These are phyloP conservation scores for Gonapodya prolifera DNA, from an alignment of 192 early-diverging fungal species.

Conservation along the genomic window DNA sequence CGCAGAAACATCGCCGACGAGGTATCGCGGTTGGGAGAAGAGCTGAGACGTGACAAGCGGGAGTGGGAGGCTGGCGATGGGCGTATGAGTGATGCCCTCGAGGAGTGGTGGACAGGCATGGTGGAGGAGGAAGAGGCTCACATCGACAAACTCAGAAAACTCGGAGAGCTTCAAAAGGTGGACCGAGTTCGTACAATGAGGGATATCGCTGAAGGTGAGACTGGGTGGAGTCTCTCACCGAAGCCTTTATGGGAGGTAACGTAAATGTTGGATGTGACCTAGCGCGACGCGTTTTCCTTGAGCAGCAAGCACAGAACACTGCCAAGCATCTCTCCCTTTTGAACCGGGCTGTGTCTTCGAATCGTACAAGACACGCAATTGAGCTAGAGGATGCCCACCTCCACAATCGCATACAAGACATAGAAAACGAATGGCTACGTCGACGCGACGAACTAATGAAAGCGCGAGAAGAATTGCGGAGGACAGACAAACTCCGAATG, in stretches of 20 bases:
- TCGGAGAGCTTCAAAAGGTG: neutral
- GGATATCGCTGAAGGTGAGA: neutral
- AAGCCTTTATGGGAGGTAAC: too few species aligned
- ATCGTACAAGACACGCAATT: neutral
- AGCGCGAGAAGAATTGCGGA: neutral
- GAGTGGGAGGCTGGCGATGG: conserved; percentile 2
- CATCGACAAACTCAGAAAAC: neutral
- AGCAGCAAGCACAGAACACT: neutral
- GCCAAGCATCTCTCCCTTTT: neutral
- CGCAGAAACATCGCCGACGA: neutral
- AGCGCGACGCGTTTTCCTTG: neutral
- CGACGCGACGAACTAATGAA: neutral
- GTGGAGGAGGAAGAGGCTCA: neutral
- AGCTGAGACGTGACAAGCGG: neutral
- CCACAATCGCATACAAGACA: neutral
- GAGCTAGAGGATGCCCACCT: neutral
- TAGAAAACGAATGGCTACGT: neutral
- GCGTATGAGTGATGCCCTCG: conserved; percentile 7
- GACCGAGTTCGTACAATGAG: neutral
- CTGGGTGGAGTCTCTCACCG: too few species aligned
- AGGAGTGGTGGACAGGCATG: conserved; percentile 9
- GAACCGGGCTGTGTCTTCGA: neutral
- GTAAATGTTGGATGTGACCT: neutral
- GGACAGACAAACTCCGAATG: neutral
- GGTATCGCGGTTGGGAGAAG: neutral